phyloP scores from a whole-genome alignment of 2,329 filamentous ascomycete genomes.

The Alternaria tenuissima region DNA sequence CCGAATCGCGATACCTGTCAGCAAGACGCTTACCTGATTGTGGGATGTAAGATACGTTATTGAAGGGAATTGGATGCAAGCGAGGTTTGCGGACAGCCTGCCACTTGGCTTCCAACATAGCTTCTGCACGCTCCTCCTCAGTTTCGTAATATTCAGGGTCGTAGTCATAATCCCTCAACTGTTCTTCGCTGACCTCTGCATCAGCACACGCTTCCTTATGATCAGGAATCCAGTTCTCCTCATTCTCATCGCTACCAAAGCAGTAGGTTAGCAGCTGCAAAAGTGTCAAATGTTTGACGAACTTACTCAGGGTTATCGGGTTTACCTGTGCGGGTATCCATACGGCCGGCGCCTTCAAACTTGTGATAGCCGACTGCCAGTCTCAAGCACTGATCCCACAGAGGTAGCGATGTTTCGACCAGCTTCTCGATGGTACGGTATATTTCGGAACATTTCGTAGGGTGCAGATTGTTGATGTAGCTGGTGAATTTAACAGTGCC shows the following conservation, averaged over 20 bases:
- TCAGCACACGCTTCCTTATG: slow-evolving; percentile 8
- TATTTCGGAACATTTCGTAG: slow-evolving; percentile 35
- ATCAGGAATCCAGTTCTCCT: slow-evolving; percentile 24
- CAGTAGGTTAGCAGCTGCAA: neutral
- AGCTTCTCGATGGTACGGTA: slow-evolving; percentile 32
- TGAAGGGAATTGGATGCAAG: slow-evolving; percentile 18
- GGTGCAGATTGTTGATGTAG: slow-evolving; percentile 65
- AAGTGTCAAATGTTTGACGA: neutral
- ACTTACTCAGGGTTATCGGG: slow-evolving; percentile 6
- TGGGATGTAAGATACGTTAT: slow-evolving; percentile 27
- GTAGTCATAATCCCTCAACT: neutral
- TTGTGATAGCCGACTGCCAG: neutral
- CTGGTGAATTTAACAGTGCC: slow-evolving; percentile 53
- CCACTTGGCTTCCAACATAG: slow-evolving; percentile 23
- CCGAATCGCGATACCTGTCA: slow-evolving; percentile 22
- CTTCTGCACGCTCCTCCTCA: slow-evolving; percentile 6
- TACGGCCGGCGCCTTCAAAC: slow-evolving; percentile 20
- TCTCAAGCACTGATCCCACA: slow-evolving; percentile 35
- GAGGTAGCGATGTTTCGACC: slow-evolving; percentile 27
- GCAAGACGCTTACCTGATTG: slow-evolving; percentile 15
- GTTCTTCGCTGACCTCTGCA: slow-evolving; percentile 5
- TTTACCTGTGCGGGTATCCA: slow-evolving; percentile 12
- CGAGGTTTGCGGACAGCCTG: slow-evolving; percentile 24
- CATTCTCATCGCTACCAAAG: slow-evolving; percentile 23
- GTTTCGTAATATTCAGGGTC: neutral